phyloP scores from a whole-genome alignment of 2,329 filamentous ascomycete species.

The Pyrenophora teres region DNA sequence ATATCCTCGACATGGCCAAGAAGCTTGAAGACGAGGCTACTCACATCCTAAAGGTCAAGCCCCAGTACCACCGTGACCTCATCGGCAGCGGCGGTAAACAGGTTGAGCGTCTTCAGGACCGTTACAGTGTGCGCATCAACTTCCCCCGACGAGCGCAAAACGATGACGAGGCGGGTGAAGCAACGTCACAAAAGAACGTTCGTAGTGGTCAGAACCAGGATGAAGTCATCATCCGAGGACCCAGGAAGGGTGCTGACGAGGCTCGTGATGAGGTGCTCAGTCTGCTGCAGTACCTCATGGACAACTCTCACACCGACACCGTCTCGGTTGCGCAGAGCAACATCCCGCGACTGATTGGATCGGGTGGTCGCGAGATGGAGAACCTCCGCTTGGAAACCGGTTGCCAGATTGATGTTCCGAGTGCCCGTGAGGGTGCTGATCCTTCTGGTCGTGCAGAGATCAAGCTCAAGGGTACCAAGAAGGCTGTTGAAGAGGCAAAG shows the following conservation, averaged over 20 bases:
- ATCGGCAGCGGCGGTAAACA: constrained; percentile 87
- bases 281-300: constrained; percentile 84
- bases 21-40: constrained; percentile 90
- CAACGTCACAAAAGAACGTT: constrained; percentile 66
- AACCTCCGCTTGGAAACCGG: constrained; percentile 82
- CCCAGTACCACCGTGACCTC: constrained; percentile 90
- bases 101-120: constrained; percentile 88
- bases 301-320: constrained; percentile 79
- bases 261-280: constrained; percentile 90
- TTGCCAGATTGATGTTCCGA: constrained; percentile 89
- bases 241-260: constrained; percentile 89
- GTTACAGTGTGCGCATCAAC: constrained; percentile 93
- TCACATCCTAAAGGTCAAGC: constrained; percentile 84
- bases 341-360: constrained; percentile 90
- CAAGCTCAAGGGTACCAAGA: constrained; percentile 87
- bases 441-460: constrained; percentile 77
- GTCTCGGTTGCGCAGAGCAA: constrained; percentile 90
- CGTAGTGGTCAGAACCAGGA: constrained; percentile 73
- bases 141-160: constrained; percentile 75
- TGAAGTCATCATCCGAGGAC: constrained; percentile 88
- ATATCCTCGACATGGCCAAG: constrained; percentile 79
- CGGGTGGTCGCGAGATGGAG: constrained; percentile 88
- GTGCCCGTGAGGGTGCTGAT: constrained; percentile 71
- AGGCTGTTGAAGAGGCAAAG: constrained; percentile 88
- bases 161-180: constrained; percentile 71